A percentile compares a stretch with the other conserved stretches of the same genome.
Evolutionary conservation across 179 eudicot species (phyloP).

Genomic region (Patellifolia procumbens): DNA sequence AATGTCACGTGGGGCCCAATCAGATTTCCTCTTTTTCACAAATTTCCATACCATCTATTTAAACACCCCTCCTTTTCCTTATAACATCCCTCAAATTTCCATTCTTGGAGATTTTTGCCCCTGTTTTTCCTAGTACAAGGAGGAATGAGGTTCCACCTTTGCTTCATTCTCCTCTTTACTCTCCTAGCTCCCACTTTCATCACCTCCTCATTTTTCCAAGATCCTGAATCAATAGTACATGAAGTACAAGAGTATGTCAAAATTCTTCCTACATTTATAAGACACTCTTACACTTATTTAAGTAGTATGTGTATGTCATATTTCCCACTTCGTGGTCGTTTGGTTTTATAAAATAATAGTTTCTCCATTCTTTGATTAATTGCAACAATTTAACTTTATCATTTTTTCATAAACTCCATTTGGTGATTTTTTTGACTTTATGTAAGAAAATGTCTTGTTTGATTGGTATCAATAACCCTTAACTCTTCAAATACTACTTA

Average conservation of each 20-base stretch:
- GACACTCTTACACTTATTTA: background rate
- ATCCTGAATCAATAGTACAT: conserved; percentile 47
- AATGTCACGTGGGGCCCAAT: conserved; percentile 23
- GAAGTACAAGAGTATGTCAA: conserved; percentile 50
- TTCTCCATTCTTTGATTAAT: no score
- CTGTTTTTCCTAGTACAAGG: background rate
- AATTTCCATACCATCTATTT: conserved; percentile 12
- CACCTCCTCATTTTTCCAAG: conserved; percentile 39
- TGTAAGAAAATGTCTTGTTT: no score
- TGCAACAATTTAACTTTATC: no score
- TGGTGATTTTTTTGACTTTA: no score
- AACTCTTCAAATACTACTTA: no score
- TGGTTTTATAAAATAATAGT: background rate
- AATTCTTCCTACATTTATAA: background rate
- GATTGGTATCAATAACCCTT: no score
- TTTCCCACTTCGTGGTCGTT: background rate
- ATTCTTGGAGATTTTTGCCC: background rate
- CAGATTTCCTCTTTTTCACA: background rate
- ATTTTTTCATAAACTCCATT: no score
- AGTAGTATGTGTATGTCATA: no score
- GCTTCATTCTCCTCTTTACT: conserved; percentile 13
- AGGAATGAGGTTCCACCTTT: conserved; percentile 28
- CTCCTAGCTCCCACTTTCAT: conserved; percentile 24
- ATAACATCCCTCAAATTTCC: background rate
- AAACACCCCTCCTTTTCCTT: background rate